These are phyloP conservation scores for Phalaenopsis equestris DNA, from an alignment of 106 monocot species.

Conservation along the genomic window DNA sequence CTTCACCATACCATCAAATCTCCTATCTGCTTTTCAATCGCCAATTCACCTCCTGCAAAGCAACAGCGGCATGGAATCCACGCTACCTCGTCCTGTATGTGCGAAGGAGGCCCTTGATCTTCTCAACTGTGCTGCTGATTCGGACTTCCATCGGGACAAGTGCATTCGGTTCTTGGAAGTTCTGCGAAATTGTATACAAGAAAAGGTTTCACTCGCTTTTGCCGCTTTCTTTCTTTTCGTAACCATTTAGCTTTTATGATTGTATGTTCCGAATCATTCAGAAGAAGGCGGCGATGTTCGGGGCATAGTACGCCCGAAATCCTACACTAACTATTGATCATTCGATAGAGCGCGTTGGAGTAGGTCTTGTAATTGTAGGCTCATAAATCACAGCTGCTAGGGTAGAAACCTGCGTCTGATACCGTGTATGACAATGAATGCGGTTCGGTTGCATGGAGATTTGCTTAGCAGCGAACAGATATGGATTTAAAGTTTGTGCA, in stretches of 20 bases:
- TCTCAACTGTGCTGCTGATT: constrained; percentile 46
- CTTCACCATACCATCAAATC: background rate
- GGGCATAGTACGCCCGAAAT: background rate
- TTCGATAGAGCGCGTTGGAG: background rate
- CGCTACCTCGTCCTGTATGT: constrained; percentile 21
- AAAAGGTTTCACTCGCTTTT: constrained; percentile 22
- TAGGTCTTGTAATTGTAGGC: background rate
- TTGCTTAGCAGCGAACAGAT: background rate
- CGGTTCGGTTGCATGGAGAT: background rate
- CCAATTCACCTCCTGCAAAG: background rate
- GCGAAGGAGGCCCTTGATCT: constrained; percentile 42
- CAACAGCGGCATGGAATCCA: constrained; percentile 3
- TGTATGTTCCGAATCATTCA: background rate
- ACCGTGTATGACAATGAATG: background rate
- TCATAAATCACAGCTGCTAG: background rate
- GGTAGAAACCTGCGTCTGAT: background rate
- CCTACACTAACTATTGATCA: background rate
- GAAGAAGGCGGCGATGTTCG: background rate
- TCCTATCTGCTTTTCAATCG: background rate
- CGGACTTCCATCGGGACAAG: constrained; percentile 32
- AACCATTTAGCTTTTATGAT: background rate
- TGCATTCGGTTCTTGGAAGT: constrained; percentile 38
- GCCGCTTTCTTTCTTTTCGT: background rate
- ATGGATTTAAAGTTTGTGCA: background rate
- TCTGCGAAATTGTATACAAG: constrained; percentile 26